Conservation (phyloP, 1,284 basidiomycete genomes). For the Apiotrichum sp. region DNA sequence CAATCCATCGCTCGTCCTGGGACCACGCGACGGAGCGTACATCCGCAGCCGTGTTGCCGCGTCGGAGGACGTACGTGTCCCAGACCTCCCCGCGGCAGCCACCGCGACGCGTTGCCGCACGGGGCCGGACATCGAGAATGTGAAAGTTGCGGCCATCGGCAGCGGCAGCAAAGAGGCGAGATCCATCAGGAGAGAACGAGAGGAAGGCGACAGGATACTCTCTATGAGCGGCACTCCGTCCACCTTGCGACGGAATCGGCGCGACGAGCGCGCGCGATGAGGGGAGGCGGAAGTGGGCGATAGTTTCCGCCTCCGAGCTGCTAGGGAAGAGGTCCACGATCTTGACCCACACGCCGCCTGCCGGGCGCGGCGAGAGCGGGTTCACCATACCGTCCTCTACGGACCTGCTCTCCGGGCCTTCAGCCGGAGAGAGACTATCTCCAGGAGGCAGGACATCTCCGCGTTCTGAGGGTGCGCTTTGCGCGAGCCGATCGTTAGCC, state of each 20-base stretch:
- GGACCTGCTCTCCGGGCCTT: conserved; percentile 10
- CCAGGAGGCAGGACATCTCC: background rate
- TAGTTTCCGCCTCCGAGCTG: conserved; percentile 10
- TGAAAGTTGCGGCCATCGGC: conserved; percentile 59
- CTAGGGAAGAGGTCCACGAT: conserved; percentile 30
- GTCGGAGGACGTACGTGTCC: conserved; percentile 63
- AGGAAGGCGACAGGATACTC: conserved; percentile 54
- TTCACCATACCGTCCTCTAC: conserved; percentile 7
- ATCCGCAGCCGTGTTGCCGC: conserved; percentile 64
- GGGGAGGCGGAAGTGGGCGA: conserved; percentile 41
- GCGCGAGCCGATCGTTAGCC: conserved; percentile 28
- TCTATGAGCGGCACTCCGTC: conserved; percentile 1
- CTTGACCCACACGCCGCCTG: conserved; percentile 36
- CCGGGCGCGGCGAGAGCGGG: background rate
- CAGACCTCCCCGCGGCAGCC: conserved; percentile 46
- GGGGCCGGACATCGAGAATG: conserved; percentile 52
- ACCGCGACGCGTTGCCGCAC: background rate
- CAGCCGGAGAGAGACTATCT: background rate
- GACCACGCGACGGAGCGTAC: conserved; percentile 56
- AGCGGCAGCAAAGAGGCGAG: conserved; percentile 55
- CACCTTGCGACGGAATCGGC: conserved; percentile 1
- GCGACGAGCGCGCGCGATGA: conserved; percentile 13
- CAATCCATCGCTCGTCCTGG: conserved; percentile 63
- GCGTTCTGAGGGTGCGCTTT: conserved; percentile 32
- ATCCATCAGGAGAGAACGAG: conserved; percentile 59